Evolutionary conservation across 495 filamentous ascomycete species (phyloP), one percentile per base, ranked within the genome.

Genomic region (Podospora anserina): DNA sequence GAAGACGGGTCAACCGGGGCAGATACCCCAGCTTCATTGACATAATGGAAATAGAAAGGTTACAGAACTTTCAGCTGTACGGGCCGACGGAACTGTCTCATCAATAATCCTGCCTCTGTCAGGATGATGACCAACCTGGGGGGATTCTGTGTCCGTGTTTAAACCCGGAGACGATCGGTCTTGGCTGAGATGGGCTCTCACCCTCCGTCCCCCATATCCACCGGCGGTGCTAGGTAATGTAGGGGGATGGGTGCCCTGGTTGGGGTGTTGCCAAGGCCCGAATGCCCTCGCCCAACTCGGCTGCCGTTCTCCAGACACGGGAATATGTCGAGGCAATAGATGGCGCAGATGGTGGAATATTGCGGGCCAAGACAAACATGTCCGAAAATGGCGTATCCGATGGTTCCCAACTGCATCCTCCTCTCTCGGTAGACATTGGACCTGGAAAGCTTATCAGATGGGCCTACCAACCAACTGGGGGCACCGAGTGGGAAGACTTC

Each of bases 81-180:
- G 39, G 39, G 39, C 39, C 39, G 39, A 13, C 39, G 39, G 39
- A 11, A 49, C 39, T 49, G 6, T 13, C 2, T 11, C 39, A 49
- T 49, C 39, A 49, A 49, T 5, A 16, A 49, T 49, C 6, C 39
- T 49, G 39, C 9, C 39, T 49, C 39, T 49, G 4, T 32, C 30
- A 32, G 30, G 30, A 32, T 32, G 30, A 32, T 32, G 30, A 32
- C 30, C 4, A 32, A 32, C 30, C 30, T 32, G 30, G 30, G 4
- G n/a, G 30, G 28, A 16, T 20, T 28, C 18, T 32, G 2, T 19
- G 18, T 39, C 27, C 27, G 28, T 16, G 61, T 26, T 63, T 53
- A 63, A 63, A 63, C 20, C 61, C 61, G 61, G 61, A 49, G 30
- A 63, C 61, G 27, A 63, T 63, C 61, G 61, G 34, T 39, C 61